Conservation (phyloP, 768 basidiomycete genomes). For the Coprinopsis cinerea region DNA sequence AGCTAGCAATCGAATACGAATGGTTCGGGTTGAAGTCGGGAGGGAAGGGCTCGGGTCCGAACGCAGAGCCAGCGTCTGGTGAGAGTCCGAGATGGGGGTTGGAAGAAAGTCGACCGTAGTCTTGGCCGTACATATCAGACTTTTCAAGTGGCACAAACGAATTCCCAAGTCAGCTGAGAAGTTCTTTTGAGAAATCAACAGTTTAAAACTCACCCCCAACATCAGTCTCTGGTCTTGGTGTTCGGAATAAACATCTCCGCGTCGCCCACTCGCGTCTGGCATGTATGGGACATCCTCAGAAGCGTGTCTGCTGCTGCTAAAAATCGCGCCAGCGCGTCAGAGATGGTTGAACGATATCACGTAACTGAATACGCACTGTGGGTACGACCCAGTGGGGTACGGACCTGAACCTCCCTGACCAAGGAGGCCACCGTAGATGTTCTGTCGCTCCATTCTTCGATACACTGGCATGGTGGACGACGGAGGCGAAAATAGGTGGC, state of each 20-base stretch:
- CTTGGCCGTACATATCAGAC: too few species aligned
- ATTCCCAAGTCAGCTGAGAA: too few species aligned
- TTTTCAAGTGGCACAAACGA: too few species aligned
- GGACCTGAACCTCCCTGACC: not conserved
- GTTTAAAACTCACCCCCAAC: not conserved
- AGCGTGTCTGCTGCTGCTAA: not conserved
- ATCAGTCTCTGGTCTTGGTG: not conserved
- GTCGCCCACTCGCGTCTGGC: not conserved
- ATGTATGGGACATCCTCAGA: not conserved
- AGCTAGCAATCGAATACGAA: not conserved
- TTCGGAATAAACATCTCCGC: not conserved
- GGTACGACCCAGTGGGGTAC: not conserved
- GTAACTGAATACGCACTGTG: not conserved
- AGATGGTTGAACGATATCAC: not conserved
- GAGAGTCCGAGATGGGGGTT: not conserved
- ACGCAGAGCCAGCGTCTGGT: not conserved
- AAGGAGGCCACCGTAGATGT: conserved; percentile 1
- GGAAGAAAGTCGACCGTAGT: not conserved
- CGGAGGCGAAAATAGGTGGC: not conserved
- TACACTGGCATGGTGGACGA: conserved; percentile 2
- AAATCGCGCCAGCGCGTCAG: not conserved
- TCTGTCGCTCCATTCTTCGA: not conserved
- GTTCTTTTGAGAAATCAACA: too few species aligned
- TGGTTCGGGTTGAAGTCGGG: not conserved
- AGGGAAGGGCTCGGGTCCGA: not conserved